Conservation (phyloP, 371 early-diverging fungal genomes). For the Mycotypha africana region DNA sequence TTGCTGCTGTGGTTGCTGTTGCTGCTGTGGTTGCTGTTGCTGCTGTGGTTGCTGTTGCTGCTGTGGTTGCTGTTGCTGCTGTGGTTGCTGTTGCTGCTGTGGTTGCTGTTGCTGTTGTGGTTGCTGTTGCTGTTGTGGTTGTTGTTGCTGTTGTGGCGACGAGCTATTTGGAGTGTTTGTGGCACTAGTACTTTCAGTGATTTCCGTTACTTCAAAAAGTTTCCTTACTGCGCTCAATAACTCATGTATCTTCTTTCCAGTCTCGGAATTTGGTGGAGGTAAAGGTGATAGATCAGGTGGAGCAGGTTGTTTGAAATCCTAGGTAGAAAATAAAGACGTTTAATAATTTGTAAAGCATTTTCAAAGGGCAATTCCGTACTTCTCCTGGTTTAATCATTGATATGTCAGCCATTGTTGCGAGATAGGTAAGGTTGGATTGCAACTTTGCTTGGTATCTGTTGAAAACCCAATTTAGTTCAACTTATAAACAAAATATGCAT, state of each 20-base stretch:
- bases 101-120: too few relatives aligned
- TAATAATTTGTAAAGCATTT: background rate
- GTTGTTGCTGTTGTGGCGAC: too few relatives aligned
- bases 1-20: background rate
- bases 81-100: background rate
- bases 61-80: background rate
- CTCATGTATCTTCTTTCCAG: constrained; percentile 26
- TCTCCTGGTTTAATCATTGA: constrained; percentile 46
- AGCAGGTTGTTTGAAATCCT: constrained; percentile 27
- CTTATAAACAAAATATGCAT: too few relatives aligned
- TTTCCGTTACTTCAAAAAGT: constrained; percentile 12
- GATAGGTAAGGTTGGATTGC: constrained; percentile 49
- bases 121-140: too few relatives aligned
- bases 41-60: background rate
- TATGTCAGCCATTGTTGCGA: constrained; percentile 54
- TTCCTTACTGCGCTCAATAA: constrained; percentile 23
- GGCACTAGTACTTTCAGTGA: background rate
- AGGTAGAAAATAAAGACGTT: background rate
- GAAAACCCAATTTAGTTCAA: background rate
- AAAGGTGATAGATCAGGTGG: constrained; percentile 38
- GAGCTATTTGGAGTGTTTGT: constrained; percentile 3
- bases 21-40: background rate
- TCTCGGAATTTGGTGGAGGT: constrained; percentile 27
- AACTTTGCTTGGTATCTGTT: constrained; percentile 44
- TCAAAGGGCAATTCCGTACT: constrained; percentile 13